Percentiles rank a stretch among this genome's conserved stretches.
phyloP scores from a whole-genome alignment of 331 rosid genomes.

The Arachis monticola region DNA sequence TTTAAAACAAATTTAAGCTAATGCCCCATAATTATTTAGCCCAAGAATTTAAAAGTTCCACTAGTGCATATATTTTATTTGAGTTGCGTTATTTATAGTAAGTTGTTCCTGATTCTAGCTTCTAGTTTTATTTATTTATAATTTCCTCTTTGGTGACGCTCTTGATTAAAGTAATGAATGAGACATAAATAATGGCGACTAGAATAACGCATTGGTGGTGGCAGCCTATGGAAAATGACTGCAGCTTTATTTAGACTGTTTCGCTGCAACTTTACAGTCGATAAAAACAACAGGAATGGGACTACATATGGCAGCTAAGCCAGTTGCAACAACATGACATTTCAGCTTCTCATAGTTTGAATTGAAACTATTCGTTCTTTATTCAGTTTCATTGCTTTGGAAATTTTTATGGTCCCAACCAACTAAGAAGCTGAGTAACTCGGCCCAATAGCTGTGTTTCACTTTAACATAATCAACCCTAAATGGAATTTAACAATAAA shows the following conservation, averaged over 20 bases:
- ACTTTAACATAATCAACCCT: too few relatives aligned
- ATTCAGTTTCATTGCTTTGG: not conserved
- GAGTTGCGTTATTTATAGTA: not conserved
- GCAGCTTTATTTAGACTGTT: too few relatives aligned
- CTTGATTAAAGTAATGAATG: conserved; percentile 10
- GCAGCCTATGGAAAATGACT: conserved; percentile 34
- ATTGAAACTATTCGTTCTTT: not conserved
- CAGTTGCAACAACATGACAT: not conserved
- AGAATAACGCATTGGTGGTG: conserved; percentile 18
- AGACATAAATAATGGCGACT: conserved; percentile 21
- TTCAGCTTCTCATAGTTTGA: not conserved
- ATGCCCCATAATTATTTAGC: too few relatives aligned
- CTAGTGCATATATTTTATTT: not conserved
- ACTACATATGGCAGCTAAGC: conserved; percentile 15
- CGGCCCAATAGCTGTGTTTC: too few relatives aligned
- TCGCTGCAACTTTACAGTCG: conserved; percentile 36
- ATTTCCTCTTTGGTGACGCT: not conserved
- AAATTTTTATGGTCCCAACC: not conserved
- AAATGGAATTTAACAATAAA: too few relatives aligned
- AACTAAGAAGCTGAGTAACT: not conserved
- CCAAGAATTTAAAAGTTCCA: too few relatives aligned
- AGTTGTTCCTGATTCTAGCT: not conserved
- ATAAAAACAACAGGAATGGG: conserved; percentile 26
- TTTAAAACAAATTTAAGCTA: too few relatives aligned
- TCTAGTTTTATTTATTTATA: not conserved